Percentiles rank a stretch among this genome's conserved stretches.
These are phyloP conservation scores for Neurospora sp. DNA, from an alignment of 495 filamentous ascomycete species.

Conservation along the genomic window DNA sequence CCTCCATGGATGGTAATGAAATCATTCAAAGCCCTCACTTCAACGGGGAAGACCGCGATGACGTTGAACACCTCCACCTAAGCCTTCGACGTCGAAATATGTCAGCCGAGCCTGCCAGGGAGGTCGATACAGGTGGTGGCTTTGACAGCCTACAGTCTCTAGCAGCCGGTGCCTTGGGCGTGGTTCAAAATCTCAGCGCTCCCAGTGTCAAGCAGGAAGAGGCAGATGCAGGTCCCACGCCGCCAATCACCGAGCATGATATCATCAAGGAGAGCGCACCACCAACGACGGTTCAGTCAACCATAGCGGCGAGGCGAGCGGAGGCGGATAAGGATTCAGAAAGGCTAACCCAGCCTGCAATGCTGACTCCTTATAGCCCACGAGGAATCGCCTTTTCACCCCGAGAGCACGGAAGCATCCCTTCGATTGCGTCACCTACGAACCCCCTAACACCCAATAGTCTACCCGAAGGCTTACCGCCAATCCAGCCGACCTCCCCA, in stretches of 20 bases:
- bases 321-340: slow-evolving; percentile 10
- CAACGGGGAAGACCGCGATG: slow-evolving; percentile 6
- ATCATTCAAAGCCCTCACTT: slow-evolving; percentile 1
- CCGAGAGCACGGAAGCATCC: slow-evolving; percentile 16
- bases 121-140: slow-evolving; percentile 22
- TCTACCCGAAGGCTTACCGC: slow-evolving; percentile 35
- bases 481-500: slow-evolving; percentile 38
- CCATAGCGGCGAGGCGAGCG: slow-evolving; percentile 10
- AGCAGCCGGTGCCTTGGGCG: slow-evolving; percentile 27
- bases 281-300: slow-evolving; percentile 9
- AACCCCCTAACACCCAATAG: slow-evolving; percentile 14
- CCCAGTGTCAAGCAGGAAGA: slow-evolving; percentile 18
- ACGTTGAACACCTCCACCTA: slow-evolving; percentile 1
- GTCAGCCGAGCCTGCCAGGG: slow-evolving; percentile 4
- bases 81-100: slow-evolving; percentile 4
- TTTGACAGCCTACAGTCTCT: slow-evolving; percentile 29
- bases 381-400: slow-evolving; percentile 16
- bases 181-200: slow-evolving; percentile 10
- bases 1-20: neutral
- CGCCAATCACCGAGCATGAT: slow-evolving; percentile 19
- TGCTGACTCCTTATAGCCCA: slow-evolving; percentile 15
- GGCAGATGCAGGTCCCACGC: slow-evolving; percentile 16
- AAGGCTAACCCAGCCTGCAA: slow-evolving; percentile 5
- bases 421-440: slow-evolving; percentile 20
- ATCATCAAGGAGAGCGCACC: slow-evolving; percentile 12